Base-by-base conservation (phyloP, 768 basidiomycete species). In the Pisolithus microcarpus region DNA sequence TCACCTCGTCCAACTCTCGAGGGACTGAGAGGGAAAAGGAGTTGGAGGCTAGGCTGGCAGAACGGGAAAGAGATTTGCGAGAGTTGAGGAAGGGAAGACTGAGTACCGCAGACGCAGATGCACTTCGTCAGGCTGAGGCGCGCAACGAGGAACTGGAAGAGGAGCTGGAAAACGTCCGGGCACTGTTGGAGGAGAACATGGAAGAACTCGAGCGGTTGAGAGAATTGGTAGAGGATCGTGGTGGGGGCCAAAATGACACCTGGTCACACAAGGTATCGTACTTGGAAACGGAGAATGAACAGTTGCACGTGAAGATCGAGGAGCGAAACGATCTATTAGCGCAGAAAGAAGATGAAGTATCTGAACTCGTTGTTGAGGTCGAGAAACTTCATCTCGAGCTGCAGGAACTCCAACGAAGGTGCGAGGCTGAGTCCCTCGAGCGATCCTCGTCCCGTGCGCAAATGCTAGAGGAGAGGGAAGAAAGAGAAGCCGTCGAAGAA, bases 131-230 rank as follows among this genome's bases (percentile, higher is more conserved):
- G 37, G 65, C 73, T 7, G 83, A 86, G 56, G 69, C 72, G 28
- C 75, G 81, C 45, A 85, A 87, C 56, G 75, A 71, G 10, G 82
- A 87, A 52, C 73, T 88, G 34, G 85, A 87, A 60, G 84, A 84
- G 36, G 80, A 89, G 58, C 66, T 92, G 52, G 85, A 87, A 51
- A 81, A 79, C 52, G 78, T 81, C 5, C 75, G 81, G 50, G 82
- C 76, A 0, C 65, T 90, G 26, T 69, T 91, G 38, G 81, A 88
- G 61, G 91, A 94, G 56, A 89, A 89, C 62, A 76, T 84, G 65
- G 86, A 91, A 31, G 91, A 93, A 68, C 81, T 92, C 46, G 83
- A 87, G 34, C 75, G 82, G 7, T 69, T 93, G 38, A 75, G 78
- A 31, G 84, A 85, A 43, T 72, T 84, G n/a, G 73, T 86, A 5